Evolutionary conservation across 306 rosid species (phyloP).

Genomic region (Crataegus laevigata): DNA sequence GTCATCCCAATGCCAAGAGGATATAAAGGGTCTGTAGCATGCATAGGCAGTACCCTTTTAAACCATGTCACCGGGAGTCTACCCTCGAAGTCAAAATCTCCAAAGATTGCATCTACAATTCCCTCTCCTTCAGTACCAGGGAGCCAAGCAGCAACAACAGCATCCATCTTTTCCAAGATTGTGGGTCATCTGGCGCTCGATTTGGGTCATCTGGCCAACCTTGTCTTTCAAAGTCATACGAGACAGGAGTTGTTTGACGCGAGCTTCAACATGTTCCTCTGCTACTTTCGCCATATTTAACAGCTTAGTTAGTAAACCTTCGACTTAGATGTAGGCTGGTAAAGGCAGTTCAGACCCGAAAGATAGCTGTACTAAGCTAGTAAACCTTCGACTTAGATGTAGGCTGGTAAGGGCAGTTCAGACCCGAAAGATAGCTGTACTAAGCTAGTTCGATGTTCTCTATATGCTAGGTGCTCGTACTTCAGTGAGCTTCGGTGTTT

Average conservation of each 20-base stretch:
- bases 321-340: no score
- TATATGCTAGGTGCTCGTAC: no score
- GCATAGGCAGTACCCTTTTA: conserved; percentile 34
- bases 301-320: neutral
- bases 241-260: conserved; percentile 55
- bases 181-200: conserved; percentile 53
- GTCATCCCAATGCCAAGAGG: conserved; percentile 60
- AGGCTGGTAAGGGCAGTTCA: no score
- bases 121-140: conserved; percentile 86
- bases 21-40: conserved; percentile 44
- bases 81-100: conserved; percentile 64
- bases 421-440: no score
- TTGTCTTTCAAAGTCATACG: conserved; percentile 71
- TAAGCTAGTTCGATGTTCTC: no score
- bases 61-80: conserved; percentile 77
- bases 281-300: neutral
- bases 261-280: conserved; percentile 40
- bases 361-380: no score
- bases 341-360: no score
- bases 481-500: no score
- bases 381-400: neutral
- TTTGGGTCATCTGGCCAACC: conserved; percentile 74
- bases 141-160: conserved; percentile 84
- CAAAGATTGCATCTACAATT: conserved; percentile 64
- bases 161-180: conserved; percentile 60